Evolutionary conservation across 108 stramenopile species (phyloP).

Genomic region (Heterococcus sp.): DNA sequence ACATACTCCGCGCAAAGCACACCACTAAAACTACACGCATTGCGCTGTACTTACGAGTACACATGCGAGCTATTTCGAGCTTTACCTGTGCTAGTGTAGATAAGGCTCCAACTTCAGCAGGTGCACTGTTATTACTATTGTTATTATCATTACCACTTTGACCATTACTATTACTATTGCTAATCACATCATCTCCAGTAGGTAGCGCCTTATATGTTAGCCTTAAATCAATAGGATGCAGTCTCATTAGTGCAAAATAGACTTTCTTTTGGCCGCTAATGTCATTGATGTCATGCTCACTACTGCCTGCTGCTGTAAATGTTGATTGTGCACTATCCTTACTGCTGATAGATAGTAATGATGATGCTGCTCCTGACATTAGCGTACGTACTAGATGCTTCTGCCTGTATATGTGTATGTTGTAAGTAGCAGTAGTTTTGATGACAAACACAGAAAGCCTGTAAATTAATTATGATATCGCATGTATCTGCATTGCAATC

Average conservation of each 20-base stretch:
- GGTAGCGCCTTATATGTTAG: slow-evolving; percentile 35
- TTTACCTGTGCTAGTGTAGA: no score
- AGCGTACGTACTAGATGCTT: background rate
- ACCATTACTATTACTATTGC: no score
- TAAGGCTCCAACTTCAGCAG: slow-evolving; percentile 22
- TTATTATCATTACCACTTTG: no score
- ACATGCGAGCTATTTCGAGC: no score
- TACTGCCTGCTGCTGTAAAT: background rate
- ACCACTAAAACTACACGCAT: no score
- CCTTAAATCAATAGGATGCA: slow-evolving; percentile 42
- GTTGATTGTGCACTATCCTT: background rate
- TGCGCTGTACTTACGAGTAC: no score
- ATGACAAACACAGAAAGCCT: background rate
- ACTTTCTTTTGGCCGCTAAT: no score
- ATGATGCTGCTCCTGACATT: background rate
- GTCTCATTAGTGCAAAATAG: slow-evolving; percentile 48
- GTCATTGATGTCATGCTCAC: no score
- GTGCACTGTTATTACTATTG: no score
- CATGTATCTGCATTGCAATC: no score
- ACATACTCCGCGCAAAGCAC: no score
- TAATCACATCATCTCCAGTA: background rate
- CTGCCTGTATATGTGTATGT: background rate
- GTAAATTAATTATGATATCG: no score
- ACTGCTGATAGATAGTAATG: background rate
- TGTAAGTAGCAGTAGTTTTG: background rate